Evolutionary conservation across 306 rosid genomes (phyloP).

Genomic region (Quercus engelmannii): DNA sequence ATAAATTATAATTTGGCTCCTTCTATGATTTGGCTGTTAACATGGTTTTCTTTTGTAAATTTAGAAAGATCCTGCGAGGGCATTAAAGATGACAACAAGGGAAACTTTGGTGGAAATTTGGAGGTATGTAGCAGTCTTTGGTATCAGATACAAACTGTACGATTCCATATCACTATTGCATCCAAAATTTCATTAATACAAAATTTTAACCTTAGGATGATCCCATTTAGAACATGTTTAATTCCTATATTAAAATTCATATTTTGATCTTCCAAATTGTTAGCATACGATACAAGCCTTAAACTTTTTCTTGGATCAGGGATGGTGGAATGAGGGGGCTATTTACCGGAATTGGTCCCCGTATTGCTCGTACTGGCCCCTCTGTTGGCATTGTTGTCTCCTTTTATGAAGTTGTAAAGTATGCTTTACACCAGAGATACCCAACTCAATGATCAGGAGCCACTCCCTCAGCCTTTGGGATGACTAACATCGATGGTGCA

Average conservation of each 20-base stretch:
- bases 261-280: neutral
- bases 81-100: conserved; percentile 79
- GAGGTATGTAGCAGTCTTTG: conserved; percentile 44
- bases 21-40: neutral
- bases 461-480: neutral
- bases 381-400: conserved; percentile 94
- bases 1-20: neutral
- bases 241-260: neutral
- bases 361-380: conserved; percentile 86
- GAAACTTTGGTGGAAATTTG: conserved; percentile 77
- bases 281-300: neutral
- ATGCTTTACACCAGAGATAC: conserved; percentile 45
- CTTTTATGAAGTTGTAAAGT: conserved; percentile 81
- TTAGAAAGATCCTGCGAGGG: conserved; percentile 67
- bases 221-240: neutral
- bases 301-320: conserved; percentile 43
- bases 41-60: conserved; percentile 8
- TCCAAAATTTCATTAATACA: neutral
- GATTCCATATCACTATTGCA: conserved; percentile 2
- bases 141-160: neutral
- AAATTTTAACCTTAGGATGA: neutral
- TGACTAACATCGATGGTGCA: neutral
- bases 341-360: conserved; percentile 80
- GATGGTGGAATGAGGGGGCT: conserved; percentile 83
- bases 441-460: conserved; percentile 26